Percentiles rank a stretch among this genome's conserved stretches.
Conservation (phyloP, 306 rosid genomes). For the Clitoria ternatea region DNA sequence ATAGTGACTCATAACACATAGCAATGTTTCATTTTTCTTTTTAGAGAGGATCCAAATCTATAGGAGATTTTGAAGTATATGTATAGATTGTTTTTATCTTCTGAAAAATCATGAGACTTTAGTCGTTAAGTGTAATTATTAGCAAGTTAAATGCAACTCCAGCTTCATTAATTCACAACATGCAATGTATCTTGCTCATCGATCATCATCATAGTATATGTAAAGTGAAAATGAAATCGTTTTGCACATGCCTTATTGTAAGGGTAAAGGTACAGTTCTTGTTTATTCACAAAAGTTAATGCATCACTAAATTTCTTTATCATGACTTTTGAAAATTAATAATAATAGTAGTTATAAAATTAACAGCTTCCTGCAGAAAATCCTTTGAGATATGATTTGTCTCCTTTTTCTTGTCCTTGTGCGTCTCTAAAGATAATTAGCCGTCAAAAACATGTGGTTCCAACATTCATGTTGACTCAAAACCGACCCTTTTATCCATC, state of each 20-base stretch:
- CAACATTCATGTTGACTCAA: slow-evolving; percentile 21
- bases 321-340: not conserved
- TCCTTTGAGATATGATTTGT: slow-evolving; percentile 36
- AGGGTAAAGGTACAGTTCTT: slow-evolving; percentile 1
- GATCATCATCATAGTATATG: not conserved
- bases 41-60: too few relatives aligned
- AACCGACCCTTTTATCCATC: too few relatives aligned
- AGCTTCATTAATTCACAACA: not conserved
- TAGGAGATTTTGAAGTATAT: too few relatives aligned
- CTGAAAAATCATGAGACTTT: not conserved
- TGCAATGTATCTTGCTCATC: slow-evolving; percentile 3
- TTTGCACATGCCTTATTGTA: slow-evolving; percentile 13
- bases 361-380: slow-evolving; percentile 10
- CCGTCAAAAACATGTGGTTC: slow-evolving; percentile 19
- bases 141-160: not conserved
- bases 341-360: not conserved
- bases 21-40: too few relatives aligned
- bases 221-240: not conserved
- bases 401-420: slow-evolving; percentile 19
- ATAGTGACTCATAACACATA: too few relatives aligned
- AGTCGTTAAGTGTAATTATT: not conserved
- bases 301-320: not conserved
- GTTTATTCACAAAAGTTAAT: not conserved
- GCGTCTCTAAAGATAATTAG: slow-evolving; percentile 14
- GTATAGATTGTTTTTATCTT: too few relatives aligned